Base-by-base conservation (phyloP, 768 basidiomycete genomes). In the Pleurotus djamor region DNA sequence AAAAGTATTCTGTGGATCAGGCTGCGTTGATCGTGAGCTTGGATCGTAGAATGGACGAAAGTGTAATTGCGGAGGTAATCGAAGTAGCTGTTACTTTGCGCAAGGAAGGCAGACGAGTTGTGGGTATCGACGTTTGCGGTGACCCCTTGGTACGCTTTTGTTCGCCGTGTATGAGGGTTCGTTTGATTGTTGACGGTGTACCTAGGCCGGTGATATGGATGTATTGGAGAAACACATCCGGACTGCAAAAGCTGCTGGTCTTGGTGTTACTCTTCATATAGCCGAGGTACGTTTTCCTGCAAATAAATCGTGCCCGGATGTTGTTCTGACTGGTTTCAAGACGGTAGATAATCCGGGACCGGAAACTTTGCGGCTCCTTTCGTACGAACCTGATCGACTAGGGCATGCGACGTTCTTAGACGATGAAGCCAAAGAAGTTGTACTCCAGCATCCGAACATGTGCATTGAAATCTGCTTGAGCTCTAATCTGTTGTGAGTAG, bases 321-420 rank as follows among this genome's bases (percentile, higher is more conserved):
- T 10, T 47, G 37, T 13, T 32, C 10, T 59, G 48, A 17, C 14
- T 34, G 44, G 9, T 9, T 17, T 41, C n/a, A 28, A 63, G 61
- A 63, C 61, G 5, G 33, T n/a, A n/a, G 13, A 16, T 35, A 84
- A 83, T 66, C 71, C 84, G 5, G 58, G 77, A 3, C 73, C 77
- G 52, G 92, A 94, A 60, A 88, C 87, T 1, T 70, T 81, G 7
- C 68, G 73, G 38, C 73, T 94, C 10, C 79, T 94, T 0, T 82
- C 83, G 1, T 86, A 79, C 69, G 69, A 72, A 17, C 92, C 92
- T 0, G 77, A 87, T 54, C 77, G 92, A 45, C 74, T 94, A 0
- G 89, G 92, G 0, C 92, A 94, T 61, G 92, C 90, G 2, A 94
- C 92, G 0, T 93, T 89, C 71, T 78, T 95, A 21, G 75, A 85